A percentile compares a stretch with the other conserved stretches of the same genome.
Conservation (phyloP, 2,329 filamentous ascomycete genomes). For the Exophiala viscosa region DNA sequence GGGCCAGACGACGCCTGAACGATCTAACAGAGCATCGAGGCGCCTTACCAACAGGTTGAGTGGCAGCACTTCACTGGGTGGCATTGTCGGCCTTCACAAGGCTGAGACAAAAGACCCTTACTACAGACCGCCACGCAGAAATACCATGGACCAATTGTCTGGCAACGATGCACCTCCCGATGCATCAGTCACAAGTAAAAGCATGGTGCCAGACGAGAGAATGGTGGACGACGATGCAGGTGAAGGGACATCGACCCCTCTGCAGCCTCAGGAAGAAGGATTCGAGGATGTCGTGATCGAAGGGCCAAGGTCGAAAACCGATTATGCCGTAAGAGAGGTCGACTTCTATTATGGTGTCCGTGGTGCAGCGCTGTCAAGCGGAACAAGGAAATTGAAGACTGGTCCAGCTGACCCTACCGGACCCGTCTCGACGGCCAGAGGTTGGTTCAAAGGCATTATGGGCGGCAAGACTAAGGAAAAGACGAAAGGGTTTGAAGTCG, state of each 20-base stretch:
- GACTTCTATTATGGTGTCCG: constrained; percentile 96
- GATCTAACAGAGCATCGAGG: constrained; percentile 70
- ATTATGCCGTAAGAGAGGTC: constrained; percentile 80
- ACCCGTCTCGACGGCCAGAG: constrained; percentile 80
- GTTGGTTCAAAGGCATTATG: constrained; percentile 79
- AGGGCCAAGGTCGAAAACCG: constrained; percentile 54
- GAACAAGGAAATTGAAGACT: constrained; percentile 81
- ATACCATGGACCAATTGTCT: constrained; percentile 54
- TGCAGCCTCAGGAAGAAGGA: constrained; percentile 34
- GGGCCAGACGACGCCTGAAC: constrained; percentile 64
- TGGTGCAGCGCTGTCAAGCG: constrained; percentile 80
- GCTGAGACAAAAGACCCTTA: constrained; percentile 69
- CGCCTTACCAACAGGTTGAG: constrained; percentile 49
- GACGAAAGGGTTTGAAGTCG: constrained; percentile 94
- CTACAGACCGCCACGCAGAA: constrained; percentile 76
- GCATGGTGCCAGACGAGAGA: constrained; percentile 34
- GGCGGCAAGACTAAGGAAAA: constrained; percentile 89
- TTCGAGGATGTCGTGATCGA: constrained; percentile 39
- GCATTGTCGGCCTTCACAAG: constrained; percentile 44
- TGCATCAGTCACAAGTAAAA: constrained; percentile 45
- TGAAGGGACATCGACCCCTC: constrained; percentile 31
- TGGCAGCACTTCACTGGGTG: constrained; percentile 41
- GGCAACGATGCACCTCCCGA: constrained; percentile 39
- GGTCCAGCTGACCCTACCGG: constrained; percentile 93
- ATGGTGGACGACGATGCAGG: constrained; percentile 45